Evolutionary conservation across 2,329 filamentous ascomycete genomes (phyloP), one percentile per base, ranked within the genome.

Genomic region (Fonsecaea erecta): DNA sequence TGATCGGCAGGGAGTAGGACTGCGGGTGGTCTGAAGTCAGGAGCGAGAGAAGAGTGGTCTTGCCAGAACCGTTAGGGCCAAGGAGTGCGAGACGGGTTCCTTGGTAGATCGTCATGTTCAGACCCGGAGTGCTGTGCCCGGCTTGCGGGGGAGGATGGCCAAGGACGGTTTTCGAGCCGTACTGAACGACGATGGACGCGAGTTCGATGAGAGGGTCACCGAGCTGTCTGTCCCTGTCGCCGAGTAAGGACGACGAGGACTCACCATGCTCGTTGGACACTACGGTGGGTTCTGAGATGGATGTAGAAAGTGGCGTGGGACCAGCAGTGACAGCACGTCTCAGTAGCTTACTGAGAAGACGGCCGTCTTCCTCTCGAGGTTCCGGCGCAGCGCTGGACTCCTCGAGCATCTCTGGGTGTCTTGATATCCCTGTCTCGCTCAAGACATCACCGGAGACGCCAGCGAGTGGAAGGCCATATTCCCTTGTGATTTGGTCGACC

Each of bases 1-100:
- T 89, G 66, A 99, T 89, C 0, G 94, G 93, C 26, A 93, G 86
- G 0, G 91, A 92, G 76, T 98, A 99, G 0, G 93, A 88, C 77
- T 98, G 94, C 0, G 95, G 95, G 73, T 99, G 95, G 74, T 99
- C 95, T 0, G 94, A 98, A 65, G 92, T 96, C 65, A 99, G 90
- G 5, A 99, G 84, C 4, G 93, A 95, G 30, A 98, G 85, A 43
- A 99, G 84, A 0, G 95, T 99, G 0, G 95, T 99, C 81, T 99
- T 99, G 18, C 95, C 95, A 0, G 92, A 97, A 12, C 85, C 95
- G 72, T 99, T 98, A 34, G 93, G 90, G 0, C 95, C 95, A 74
- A 99, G 95, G 18, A 98, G 86, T 2, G 91, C 94, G 90, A 93
- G 97, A 68, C 93, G 87, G 75, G 97, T 88, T 26, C 94, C 93